These are phyloP conservation scores for Paramarasmius palmivorus DNA, from an alignment of 1,284 basidiomycete genomes.

Conservation along the genomic window DNA sequence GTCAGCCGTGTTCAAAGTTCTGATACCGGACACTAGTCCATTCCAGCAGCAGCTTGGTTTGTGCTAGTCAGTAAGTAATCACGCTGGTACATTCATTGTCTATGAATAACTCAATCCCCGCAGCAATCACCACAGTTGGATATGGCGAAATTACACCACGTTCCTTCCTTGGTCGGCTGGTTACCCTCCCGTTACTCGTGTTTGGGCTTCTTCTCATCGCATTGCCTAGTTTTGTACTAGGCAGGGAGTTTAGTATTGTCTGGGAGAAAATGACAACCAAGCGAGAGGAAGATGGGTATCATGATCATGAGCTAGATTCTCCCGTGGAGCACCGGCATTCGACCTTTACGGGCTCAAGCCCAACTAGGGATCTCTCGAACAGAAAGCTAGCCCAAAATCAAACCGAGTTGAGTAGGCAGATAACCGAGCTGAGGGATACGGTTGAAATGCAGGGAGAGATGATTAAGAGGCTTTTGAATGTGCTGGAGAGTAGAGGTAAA, in stretches of 20 bases:
- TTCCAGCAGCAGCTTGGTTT: constrained; percentile 39
- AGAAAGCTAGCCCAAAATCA: constrained; percentile 63
- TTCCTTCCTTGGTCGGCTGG: constrained; percentile 77
- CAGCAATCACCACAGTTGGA: constrained; percentile 83
- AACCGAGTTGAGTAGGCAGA: constrained; percentile 60
- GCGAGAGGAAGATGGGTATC: constrained; percentile 17
- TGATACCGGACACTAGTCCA: constrained; percentile 5
- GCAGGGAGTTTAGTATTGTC: constrained; percentile 84
- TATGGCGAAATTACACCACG: constrained; percentile 87
- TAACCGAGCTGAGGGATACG: constrained; percentile 49
- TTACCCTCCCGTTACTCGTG: constrained; percentile 82
- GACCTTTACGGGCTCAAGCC: constrained; percentile 15
- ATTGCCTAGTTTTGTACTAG: constrained; percentile 85
- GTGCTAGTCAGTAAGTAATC: constrained; percentile 48
- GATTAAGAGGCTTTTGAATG: constrained; percentile 29
- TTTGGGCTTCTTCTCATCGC: constrained; percentile 88
- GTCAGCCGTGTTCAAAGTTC: background rate
- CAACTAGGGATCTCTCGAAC: constrained; percentile 45
- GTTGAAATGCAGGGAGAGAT: constrained; percentile 58
- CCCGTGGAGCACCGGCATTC: constrained; percentile 18
- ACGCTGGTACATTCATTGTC: background rate
- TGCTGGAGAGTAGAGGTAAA: constrained; percentile 12
- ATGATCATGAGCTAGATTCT: constrained; percentile 18
- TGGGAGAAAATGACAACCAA: constrained; percentile 74
- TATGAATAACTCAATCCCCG: background rate